phyloP scores from a whole-genome alignment of 2,329 filamentous ascomycete genomes.

The Magnaporthales sp. region DNA sequence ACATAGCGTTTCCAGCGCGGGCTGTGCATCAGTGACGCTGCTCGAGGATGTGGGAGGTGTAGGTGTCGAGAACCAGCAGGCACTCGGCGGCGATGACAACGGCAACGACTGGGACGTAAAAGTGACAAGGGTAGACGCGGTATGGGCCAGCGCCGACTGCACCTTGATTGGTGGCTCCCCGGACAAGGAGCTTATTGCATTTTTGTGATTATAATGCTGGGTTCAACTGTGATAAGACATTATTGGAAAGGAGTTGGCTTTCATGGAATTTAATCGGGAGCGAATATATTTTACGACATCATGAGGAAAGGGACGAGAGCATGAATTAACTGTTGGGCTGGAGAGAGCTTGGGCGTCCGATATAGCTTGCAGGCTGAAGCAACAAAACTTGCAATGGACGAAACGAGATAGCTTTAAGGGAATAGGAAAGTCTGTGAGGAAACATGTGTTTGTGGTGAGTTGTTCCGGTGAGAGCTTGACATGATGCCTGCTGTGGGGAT shows the following conservation, averaged over 20 bases:
- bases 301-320: neutral
- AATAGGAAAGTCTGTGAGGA: neutral
- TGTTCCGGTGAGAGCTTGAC: neutral
- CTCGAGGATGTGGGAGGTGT: neutral
- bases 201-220: neutral
- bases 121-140: neutral
- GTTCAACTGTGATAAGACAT: neutral
- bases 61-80: neutral
- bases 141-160: neutral
- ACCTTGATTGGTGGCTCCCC: neutral
- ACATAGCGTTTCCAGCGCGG: neutral
- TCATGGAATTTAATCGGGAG: neutral
- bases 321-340: neutral
- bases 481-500: neutral
- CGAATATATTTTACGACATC: neutral
- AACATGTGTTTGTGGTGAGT: neutral
- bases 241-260: neutral
- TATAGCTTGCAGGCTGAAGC: neutral
- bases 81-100: neutral
- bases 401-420: neutral
- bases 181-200: neutral
- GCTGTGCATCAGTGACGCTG: neutral
- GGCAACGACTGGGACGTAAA: neutral
- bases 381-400: neutral
- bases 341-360: neutral